These are phyloP conservation scores for Xylaria multiplex DNA, from an alignment of 2,329 filamentous ascomycete species.

Conservation along the genomic window DNA sequence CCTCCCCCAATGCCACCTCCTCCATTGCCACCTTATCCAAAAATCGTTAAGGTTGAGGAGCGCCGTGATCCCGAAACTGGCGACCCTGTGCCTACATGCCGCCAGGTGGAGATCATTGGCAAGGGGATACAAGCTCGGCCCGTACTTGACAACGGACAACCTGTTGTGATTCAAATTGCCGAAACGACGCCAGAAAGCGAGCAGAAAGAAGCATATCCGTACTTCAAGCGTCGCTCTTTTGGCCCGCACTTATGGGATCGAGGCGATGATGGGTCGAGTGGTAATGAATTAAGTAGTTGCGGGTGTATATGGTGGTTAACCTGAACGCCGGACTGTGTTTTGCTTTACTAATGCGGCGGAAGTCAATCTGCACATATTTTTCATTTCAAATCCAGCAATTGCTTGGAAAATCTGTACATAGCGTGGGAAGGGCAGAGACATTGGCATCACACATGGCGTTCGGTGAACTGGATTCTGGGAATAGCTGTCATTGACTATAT, in stretches of 20 bases:
- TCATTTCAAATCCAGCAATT: constrained; percentile 12
- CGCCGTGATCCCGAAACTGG: constrained; percentile 54
- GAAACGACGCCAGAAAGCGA: constrained; percentile 51
- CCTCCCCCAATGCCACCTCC: constrained; percentile 34
- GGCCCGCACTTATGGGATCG: constrained; percentile 22
- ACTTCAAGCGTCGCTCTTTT: constrained; percentile 18
- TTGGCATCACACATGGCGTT: constrained; percentile 35
- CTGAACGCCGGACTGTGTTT: constrained; percentile 45
- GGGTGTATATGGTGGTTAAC: constrained; percentile 65
- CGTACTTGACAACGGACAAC: constrained; percentile 51
- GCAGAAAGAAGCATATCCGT: constrained; percentile 20
- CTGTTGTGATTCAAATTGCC: constrained; percentile 56
- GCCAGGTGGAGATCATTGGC: constrained; percentile 58
- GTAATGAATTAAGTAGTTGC: constrained; percentile 59
- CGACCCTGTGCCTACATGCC: constrained; percentile 56
- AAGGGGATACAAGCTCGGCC: constrained; percentile 52
- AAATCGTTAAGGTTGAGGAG: constrained; percentile 65
- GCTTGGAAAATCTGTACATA: constrained; percentile 32
- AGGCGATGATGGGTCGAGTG: constrained; percentile 25
- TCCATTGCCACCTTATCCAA: constrained; percentile 56
- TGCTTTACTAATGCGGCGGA: constrained; percentile 9
- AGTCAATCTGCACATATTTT: constrained; percentile 15
- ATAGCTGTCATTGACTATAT: constrained; percentile 4
- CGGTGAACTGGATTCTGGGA: constrained; percentile 1
- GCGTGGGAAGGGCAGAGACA: constrained; percentile 28